Percentiles rank a stretch among this genome's conserved stretches.
These are phyloP conservation scores for Acanthamoeba rhysodes DNA, from an alignment of 208 protist species.

Conservation along the genomic window DNA sequence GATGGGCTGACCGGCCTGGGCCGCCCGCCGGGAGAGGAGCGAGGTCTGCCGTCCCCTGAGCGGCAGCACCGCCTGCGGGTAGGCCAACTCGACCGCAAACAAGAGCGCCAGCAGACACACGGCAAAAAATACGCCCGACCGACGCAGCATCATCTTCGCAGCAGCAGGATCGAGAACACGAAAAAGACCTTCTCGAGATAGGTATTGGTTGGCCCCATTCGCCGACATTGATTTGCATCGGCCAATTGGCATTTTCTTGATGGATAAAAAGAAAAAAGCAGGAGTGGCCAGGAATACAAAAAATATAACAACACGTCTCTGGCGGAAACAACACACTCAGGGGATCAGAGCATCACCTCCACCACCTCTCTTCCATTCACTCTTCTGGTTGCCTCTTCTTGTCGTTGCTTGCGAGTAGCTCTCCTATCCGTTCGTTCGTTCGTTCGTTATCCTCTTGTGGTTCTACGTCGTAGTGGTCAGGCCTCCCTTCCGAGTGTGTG, in stretches of 20 bases:
- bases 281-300: too few species aligned
- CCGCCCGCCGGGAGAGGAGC: constrained; percentile 7
- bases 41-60: not conserved
- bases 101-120: not conserved
- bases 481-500: not conserved
- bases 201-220: too few species aligned
- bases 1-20: not conserved
- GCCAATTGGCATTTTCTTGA: too few species aligned
- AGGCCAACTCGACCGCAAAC: not conserved
- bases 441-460: not conserved
- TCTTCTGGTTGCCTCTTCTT: not conserved
- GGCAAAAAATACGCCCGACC: not conserved
- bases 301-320: not conserved
- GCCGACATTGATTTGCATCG: too few species aligned
- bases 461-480: not conserved
- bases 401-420: too few species aligned
- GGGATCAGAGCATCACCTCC: not conserved
- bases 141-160: not conserved
- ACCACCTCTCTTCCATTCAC: not conserved
- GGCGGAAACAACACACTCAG: not conserved
- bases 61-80: constrained; percentile 6
- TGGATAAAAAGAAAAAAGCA: too few species aligned
- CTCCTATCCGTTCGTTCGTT: too few species aligned
- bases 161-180: not conserved
- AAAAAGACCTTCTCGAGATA: not conserved